Evolutionary conservation across 805 yeast genomes (phyloP), one percentile per base, ranked within the genome.

Genomic region (Starmerella gropengiesseri): DNA sequence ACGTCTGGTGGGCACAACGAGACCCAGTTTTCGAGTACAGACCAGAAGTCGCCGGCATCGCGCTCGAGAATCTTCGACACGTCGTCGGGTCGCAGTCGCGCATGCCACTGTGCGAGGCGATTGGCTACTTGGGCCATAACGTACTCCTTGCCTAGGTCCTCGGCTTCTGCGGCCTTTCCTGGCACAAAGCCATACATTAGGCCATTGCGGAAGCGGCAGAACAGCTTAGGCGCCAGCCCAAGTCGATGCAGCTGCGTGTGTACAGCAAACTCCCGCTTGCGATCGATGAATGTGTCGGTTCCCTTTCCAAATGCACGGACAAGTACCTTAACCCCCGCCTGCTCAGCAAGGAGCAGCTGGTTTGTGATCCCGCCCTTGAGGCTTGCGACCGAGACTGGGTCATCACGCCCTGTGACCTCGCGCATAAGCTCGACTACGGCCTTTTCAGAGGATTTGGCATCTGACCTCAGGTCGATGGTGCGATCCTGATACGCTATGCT

Each of bases 241-340:
- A 75, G 64, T 3, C 78, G 67, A 51, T 76, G 69, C 39, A 81
- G 66, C 40, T 75, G 71, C 37, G 76, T 56, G 56, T 81, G 89
- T 44, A 81, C 77, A 16, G 78, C 77, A 55, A 75, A 78, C 56
- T 81, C 91, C 28, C 86, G 64, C 50, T 77, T 77, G 49, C 91
- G 65, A 59, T 81, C 86, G 26, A 81, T 81, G 39, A 81, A 79
- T 28, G 76, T 62, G 42, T 69, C 71, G 1, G 91, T 81, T 11
- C 86, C 86, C 44, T 73, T 70, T 7, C 91, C 91, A 51, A 81
- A 81, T 0, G 81, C 77, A 45, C 91, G 65, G 43, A 81, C 76
- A 14, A 81, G 66, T 32, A 49, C 41, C n/a, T 47, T 38, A 14
- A 34, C 38, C 17, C 47, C 50, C 21, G 31, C 33, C 27, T 47